Evolutionary conservation across 352 stramenopile species (phyloP).

Genomic region (Phytopythium delawarense): DNA sequence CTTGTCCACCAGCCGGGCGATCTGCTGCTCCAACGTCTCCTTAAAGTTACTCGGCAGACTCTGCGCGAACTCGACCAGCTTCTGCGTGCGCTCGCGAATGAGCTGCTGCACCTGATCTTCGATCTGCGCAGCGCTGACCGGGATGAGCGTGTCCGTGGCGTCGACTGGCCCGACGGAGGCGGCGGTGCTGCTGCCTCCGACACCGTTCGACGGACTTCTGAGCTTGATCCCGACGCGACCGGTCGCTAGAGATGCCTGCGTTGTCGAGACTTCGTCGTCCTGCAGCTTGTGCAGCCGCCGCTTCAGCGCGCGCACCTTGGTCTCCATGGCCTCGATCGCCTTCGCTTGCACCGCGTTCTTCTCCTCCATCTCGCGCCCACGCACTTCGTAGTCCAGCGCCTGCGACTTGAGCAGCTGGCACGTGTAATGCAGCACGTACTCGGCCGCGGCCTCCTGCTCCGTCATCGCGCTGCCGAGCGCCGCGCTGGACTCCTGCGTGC

Average conservation of each 20-base stretch:
- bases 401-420: constrained; percentile 31
- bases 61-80: constrained; percentile 23
- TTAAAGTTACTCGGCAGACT: constrained; percentile 26
- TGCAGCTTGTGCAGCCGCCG: constrained; percentile 23
- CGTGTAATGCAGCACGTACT: constrained; percentile 41
- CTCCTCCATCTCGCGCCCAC: constrained; percentile 36
- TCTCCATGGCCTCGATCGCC: constrained; percentile 37
- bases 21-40: constrained; percentile 19
- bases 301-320: constrained; percentile 25
- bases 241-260: not conserved
- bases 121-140: constrained; percentile 12
- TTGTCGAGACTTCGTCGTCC: constrained; percentile 9
- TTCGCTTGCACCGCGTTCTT: constrained; percentile 21
- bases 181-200: not conserved
- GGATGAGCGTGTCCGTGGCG: constrained; percentile 16
- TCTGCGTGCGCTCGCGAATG: constrained; percentile 19
- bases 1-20: not conserved
- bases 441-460: constrained; percentile 18
- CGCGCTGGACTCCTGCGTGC: not conserved
- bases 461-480: not conserved
- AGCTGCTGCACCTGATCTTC: constrained; percentile 30
- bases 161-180: not conserved
- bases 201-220: not conserved
- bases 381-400: constrained; percentile 42
- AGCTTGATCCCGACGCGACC: not conserved